A percentile compares a stretch with the other conserved stretches of the same genome.
Evolutionary conservation across 768 basidiomycete species (phyloP).

Genomic region (Auriscalpium orientale): DNA sequence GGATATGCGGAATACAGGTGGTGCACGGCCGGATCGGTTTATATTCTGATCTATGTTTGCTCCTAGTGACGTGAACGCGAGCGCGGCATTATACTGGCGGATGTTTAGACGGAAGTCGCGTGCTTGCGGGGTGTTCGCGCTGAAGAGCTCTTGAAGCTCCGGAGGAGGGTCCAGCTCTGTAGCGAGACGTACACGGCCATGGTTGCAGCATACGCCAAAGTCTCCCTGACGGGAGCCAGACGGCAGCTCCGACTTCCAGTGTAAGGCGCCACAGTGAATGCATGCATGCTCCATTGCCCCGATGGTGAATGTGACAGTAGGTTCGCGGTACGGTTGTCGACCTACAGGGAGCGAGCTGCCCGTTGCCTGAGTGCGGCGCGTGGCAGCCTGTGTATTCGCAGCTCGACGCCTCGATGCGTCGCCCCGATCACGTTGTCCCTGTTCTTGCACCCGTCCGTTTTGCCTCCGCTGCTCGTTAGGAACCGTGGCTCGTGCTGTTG

Average conservation of each 20-base stretch:
- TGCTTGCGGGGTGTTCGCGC: conserved; percentile 7
- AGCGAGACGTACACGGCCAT: conserved; percentile 26
- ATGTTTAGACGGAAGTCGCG: conserved; percentile 28
- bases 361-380: too few relatives aligned
- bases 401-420: too few relatives aligned
- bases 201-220: conserved; percentile 31
- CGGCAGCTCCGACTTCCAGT: conserved; percentile 7
- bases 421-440: too few relatives aligned
- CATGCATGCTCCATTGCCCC: not conserved
- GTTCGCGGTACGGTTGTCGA: not conserved
- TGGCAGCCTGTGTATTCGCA: too few relatives aligned
- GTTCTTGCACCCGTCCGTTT: too few relatives aligned
- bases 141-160: conserved; percentile 17
- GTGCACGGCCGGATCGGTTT: conserved; percentile 23
- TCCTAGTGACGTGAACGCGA: conserved; percentile 33
- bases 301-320: not conserved
- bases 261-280: not conserved
- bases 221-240: too few relatives aligned
- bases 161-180: conserved; percentile 19
- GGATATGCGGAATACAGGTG: conserved; percentile 28
- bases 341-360: not conserved
- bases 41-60: conserved; percentile 21
- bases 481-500: too few relatives aligned
- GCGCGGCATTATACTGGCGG: conserved; percentile 33
- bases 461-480: too few relatives aligned